Base-by-base conservation (phyloP, 345 rosid species). In the Ceriops zippeliana region DNA sequence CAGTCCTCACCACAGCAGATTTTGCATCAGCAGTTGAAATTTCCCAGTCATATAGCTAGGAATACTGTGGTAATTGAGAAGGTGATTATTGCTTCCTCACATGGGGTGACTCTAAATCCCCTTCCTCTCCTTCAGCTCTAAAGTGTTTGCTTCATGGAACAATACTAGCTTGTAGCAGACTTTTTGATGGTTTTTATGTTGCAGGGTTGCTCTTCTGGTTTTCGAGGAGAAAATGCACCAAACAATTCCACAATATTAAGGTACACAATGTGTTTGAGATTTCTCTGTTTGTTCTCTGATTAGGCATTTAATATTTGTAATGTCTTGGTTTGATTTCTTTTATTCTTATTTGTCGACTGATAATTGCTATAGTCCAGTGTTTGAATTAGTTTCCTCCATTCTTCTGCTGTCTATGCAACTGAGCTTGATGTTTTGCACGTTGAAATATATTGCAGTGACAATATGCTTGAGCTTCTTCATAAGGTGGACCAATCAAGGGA, bases 391-490 rank as follows among this genome's bases (percentile, higher is more conserved):
- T 56, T 56, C 59, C 59, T 56, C 4, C 17, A 21, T 4, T 27
- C 59, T 24, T 56, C 31, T 56, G 59, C 28, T 56, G 16, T 56
- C 16, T 2, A 21, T 24, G 5, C 17, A 4, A 16, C 11, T 24
- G 31, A 27, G 16, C 13, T 56, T 22, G 24, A 3, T 24, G 28
- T 56, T 24, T 56, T 20, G 59, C 26, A 24, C 8, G 31, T 24
- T 24, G 59, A 24, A 56, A 24, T 24, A 56, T 56, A 56, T 27
- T 74, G 81, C 87, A 91, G 96, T 80, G 87, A 88, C 77, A 85
- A 89, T 69, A 88, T 93, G 95, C 86, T 91, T 72, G 95, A 93
- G 81, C 97, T 91, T 77, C 89, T 91, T 78, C 87, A 87, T 75
- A 93, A 93, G 87, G 90, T 91, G 75, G 89, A 91, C 76, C 89